Percentiles rank a stretch among this genome's conserved stretches.
These are phyloP conservation scores for Adiantum capillusveneris DNA, from an alignment of 75 land plant genomes.

Conservation along the genomic window DNA sequence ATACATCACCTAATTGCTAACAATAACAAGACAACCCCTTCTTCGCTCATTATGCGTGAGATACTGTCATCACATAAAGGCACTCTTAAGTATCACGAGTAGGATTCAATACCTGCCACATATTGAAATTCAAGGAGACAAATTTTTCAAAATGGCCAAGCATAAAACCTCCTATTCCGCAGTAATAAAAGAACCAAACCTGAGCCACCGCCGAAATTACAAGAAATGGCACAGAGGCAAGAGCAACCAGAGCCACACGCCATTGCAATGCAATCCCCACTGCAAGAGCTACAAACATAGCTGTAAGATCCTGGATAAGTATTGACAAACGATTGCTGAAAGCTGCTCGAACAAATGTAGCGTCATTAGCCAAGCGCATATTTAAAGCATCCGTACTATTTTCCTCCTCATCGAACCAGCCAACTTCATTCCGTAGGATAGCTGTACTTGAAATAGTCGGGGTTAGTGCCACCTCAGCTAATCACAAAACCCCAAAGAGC, in stretches of 20 bases:
- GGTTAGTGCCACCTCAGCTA: too few species aligned
- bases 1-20: too few species aligned
- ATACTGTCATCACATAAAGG: too few species aligned
- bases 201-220: conserved; percentile 85
- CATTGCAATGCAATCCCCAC: conserved; percentile 80
- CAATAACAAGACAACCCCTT: too few species aligned
- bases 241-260: conserved; percentile 86
- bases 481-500: too few species aligned
- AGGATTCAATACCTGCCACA: too few species aligned
- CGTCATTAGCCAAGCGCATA: conserved; percentile 99
- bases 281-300: conserved; percentile 80
- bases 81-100: too few species aligned
- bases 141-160: neutral
- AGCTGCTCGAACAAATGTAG: conserved; percentile 95
- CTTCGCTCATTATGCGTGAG: too few species aligned
- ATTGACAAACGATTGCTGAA: conserved; percentile 97
- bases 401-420: conserved; percentile 99
- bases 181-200: conserved; percentile 24
- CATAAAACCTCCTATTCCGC: too few species aligned
- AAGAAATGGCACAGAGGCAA: conserved; percentile 86
- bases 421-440: conserved; percentile 97
- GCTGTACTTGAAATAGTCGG: conserved; percentile 40
- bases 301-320: conserved; percentile 87
- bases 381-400: conserved; percentile 94
- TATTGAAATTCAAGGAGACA: neutral